Base-by-base conservation (phyloP, 2,329 filamentous ascomycete species). In the Aspergillus candidus region DNA sequence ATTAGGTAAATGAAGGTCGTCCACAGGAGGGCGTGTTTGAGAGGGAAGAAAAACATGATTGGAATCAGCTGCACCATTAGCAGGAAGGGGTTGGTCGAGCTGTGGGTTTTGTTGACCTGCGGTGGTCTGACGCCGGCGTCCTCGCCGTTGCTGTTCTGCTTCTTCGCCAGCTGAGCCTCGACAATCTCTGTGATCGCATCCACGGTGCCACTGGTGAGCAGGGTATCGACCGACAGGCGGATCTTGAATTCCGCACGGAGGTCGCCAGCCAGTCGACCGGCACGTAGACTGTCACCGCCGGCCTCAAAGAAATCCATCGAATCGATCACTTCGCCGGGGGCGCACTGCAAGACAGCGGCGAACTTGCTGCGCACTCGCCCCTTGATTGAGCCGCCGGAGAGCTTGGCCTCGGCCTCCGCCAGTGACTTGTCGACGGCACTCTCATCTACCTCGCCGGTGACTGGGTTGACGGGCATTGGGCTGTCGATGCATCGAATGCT, bases 281-380 rank as follows among this genome's bases (percentile, higher is more conserved):
- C 77, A 14, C 67, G 67, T 37, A 80, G 65, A 31, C 74, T 78
- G 52, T 79, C 75, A 13, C 77, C 76, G 5, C 76, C 76, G 12
- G 77, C 64, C 11, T 66, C 64, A 51, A 78, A 78, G 53, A 78
- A 78, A 53, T 77, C 73, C 0, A 71, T 70, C 2, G 67, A 56
- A 0, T 55, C 48, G 1, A 62, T 53, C 11, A 78, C 61, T 2
- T 74, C 69, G 3, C 59, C 56, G 1, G 61, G 52, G 1, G 63
- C 56, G 11, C 70, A 63, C 3, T 64, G 61, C 10, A 79, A 62
- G 2, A 76, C 65, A 3, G 68, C 57, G 6, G 72, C 70, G 43
- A 78, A 77, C 1, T 71, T 60, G 11, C 65, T 65, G 6, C 66
- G 62, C 3, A 78, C 67, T 27, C 64, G 66, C 6, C 63, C 61